Base-by-base conservation (phyloP, 164 flowering plant species). In the Cinnamomum chago region DNA sequence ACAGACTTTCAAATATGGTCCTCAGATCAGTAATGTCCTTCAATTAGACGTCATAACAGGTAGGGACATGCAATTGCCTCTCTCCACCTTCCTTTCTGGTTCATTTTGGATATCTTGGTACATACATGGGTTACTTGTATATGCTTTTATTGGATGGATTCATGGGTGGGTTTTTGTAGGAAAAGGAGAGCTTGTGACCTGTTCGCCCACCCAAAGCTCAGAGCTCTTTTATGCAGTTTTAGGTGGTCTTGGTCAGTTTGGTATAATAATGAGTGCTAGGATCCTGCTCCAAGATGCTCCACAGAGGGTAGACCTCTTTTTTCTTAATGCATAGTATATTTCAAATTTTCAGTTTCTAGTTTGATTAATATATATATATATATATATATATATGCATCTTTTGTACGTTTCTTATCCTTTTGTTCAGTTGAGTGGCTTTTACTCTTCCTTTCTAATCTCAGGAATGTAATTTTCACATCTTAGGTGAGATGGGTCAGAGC, bases 241-340 rank as follows among this genome's bases (percentile, higher is more conserved):
- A 13, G 89, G 89, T 27, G 89, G 89, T 18, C 80, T 86, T 7
- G 89, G 89, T 65, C 89, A 86, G 68, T 86, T 86, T 77, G 89
- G 89, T n/a, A 86, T 86, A 58, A 84, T 86, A 25, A 84, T 84
- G 60, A 81, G 82, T 62, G 87, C 88, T 0, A 79, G 87, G 72
- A 80, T 85, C 55, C 22, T 78, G 62, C 79, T 85, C 0, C 82
- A 80, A 71, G 81, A 78, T 12, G 83, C 88, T 50, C 88, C 86
- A 15, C 62, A 73, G 65, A 80, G 58, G 64, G 88, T 85, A 82
- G 62, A 65, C 6, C 9, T n/a, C 68, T 23, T 27, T 27, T 52
- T 52, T 52, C 58, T 52, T 52, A 17, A 20, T 55, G 5, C 17
- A 20, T 13, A 15, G 60, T 55, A 55, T n/a, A 55, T 55, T 55